Conservation (phyloP, 192 early-diverging fungal genomes). For the Coemansia sp. region DNA sequence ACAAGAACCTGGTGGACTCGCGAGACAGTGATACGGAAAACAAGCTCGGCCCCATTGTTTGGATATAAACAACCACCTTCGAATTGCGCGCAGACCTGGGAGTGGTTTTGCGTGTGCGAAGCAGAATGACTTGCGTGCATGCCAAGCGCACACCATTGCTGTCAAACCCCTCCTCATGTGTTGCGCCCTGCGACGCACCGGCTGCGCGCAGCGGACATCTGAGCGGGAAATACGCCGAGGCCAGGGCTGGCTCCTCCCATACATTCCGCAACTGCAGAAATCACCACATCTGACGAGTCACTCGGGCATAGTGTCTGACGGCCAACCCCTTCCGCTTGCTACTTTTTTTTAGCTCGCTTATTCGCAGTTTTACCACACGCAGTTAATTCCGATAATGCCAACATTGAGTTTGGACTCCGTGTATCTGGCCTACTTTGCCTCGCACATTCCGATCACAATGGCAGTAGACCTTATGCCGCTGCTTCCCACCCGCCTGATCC, state of each 20-base stretch:
- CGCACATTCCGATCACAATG: constrained; percentile 69
- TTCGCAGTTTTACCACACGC: too few relatives aligned
- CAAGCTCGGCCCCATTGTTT: too few relatives aligned
- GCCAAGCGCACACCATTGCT: neutral
- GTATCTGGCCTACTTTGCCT: constrained; percentile 62
- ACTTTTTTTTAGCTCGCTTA: neutral
- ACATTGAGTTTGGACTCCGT: constrained; percentile 52
- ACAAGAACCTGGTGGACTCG: neutral
- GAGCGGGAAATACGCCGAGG: too few relatives aligned
- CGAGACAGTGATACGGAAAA: neutral
- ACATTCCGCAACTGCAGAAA: too few relatives aligned
- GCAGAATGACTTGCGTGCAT: neutral
- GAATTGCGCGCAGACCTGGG: neutral
- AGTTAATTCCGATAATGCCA: neutral
- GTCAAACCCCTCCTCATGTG: too few relatives aligned
- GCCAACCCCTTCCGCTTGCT: too few relatives aligned
- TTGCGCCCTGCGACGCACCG: too few relatives aligned
- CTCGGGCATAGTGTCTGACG: too few relatives aligned
- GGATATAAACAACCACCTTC: neutral
- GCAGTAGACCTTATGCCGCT: constrained; percentile 57
- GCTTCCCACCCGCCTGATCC: constrained; percentile 40
- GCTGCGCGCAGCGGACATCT: too few relatives aligned
- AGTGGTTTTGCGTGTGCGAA: neutral
- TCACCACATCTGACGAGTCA: too few relatives aligned
- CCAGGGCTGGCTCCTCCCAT: too few relatives aligned